phyloP scores from a whole-genome alignment of 306 rosid species.

The Begonia masoniana region DNA sequence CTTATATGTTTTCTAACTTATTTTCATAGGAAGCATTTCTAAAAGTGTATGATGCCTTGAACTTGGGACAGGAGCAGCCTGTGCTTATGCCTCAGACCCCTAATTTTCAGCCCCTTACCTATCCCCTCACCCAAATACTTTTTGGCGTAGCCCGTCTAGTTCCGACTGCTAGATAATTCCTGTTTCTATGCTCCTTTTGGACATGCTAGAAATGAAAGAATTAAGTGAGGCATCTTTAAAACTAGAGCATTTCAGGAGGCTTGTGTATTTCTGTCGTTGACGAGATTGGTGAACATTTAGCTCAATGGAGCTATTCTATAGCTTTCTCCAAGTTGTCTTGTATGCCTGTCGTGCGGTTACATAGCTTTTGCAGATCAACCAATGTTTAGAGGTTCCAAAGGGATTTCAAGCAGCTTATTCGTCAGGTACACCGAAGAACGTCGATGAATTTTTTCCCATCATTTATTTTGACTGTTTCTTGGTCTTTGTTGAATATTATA shows the following conservation, averaged over 20 bases:
- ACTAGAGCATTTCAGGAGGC: slow-evolving; percentile 97
- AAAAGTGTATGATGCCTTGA: slow-evolving; percentile 93
- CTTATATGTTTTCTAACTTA: slow-evolving; percentile 10
- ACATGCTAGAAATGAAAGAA: slow-evolving; percentile 95
- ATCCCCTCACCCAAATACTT: slow-evolving; percentile 79
- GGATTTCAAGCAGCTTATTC: slow-evolving; percentile 57
- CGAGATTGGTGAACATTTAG: slow-evolving; percentile 82
- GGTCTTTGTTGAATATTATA: not conserved
- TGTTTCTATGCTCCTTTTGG: slow-evolving; percentile 79
- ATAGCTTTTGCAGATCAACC: slow-evolving; percentile 64
- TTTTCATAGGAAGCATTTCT: slow-evolving; percentile 74
- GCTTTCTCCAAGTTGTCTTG: slow-evolving; percentile 77
- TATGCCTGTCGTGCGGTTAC: slow-evolving; percentile 68
- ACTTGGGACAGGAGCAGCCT: slow-evolving; percentile 76
- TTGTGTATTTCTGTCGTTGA: slow-evolving; percentile 76
- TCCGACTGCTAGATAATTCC: slow-evolving; percentile 86
- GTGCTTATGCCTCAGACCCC: slow-evolving; percentile 57
- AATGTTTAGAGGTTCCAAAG: slow-evolving; percentile 80
- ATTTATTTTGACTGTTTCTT: not conserved
- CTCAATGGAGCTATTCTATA: slow-evolving; percentile 87
- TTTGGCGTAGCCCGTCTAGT: slow-evolving; percentile 80
- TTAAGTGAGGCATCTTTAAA: slow-evolving; percentile 67
- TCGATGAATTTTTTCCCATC: not conserved
- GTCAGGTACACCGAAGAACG: slow-evolving; percentile 38
- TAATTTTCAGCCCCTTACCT: slow-evolving; percentile 78